Percentiles rank a stretch among this genome's conserved stretches.
phyloP scores from a whole-genome alignment of 1,284 basidiomycete genomes.

The Leccinum solheimii region DNA sequence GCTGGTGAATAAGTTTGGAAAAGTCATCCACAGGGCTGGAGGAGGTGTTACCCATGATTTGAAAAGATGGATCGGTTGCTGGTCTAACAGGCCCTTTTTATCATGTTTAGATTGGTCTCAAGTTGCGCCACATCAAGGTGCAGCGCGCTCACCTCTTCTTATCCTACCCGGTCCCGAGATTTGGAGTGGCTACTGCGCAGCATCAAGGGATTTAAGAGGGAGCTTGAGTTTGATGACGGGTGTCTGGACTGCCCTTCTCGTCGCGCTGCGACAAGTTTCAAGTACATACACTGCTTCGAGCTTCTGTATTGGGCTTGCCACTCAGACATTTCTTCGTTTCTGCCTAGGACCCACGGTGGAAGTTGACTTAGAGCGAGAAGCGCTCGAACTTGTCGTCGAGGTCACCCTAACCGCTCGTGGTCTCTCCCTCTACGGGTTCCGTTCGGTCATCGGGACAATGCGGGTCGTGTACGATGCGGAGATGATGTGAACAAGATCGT shows the following conservation, averaged over 20 bases:
- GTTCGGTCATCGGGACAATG: background rate
- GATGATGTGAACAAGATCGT: background rate
- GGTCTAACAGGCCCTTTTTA: background rate
- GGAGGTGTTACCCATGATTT: constrained; percentile 3
- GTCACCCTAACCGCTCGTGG: background rate
- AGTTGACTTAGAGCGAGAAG: background rate
- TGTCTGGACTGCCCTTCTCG: background rate
- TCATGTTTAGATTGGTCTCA: background rate
- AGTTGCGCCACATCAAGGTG: background rate
- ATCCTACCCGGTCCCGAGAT: background rate
- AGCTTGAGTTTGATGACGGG: background rate
- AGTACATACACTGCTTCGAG: background rate
- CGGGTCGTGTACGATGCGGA: background rate
- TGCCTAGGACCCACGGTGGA: background rate
- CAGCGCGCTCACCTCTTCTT: background rate
- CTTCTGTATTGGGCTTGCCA: background rate
- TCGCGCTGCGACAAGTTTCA: background rate
- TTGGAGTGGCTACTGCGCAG: background rate
- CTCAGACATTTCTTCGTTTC: background rate
- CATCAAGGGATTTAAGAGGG: background rate
- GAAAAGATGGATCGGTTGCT: background rate
- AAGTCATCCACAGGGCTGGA: background rate
- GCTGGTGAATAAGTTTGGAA: background rate
- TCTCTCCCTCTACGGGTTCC: background rate
- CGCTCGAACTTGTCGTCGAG: background rate